phyloP scores from a whole-genome alignment of 73 alveolate genomes.

The Paramecium biaurelia region DNA sequence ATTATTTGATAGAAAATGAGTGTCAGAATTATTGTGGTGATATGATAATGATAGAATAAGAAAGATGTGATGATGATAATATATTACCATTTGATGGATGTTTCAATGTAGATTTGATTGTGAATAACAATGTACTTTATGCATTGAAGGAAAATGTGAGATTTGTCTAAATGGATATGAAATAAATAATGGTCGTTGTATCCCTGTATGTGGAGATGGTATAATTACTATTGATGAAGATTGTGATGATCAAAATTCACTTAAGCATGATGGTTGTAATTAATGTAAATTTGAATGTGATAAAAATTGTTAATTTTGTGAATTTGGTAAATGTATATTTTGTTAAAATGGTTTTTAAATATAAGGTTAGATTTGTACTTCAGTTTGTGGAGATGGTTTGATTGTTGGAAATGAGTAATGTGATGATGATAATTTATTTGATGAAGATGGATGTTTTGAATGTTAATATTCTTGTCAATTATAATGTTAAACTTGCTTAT shows the following conservation, averaged over 20 bases:
- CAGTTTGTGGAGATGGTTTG: conserved; percentile 51
- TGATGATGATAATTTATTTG: conserved; percentile 30
- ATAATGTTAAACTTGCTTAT: not conserved
- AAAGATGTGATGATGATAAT: conserved; percentile 49
- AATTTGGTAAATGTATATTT: not conserved
- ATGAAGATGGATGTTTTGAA: conserved; percentile 54
- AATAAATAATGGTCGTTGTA: conserved; percentile 32
- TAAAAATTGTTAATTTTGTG: not conserved
- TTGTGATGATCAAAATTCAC: conserved; percentile 76
- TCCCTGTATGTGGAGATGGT: conserved; percentile 72
- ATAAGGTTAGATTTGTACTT: not conserved
- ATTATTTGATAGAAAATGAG: not conserved
- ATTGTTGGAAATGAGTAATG: not conserved
- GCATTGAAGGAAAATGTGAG: conserved; percentile 47
- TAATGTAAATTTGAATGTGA: conserved; percentile 44
- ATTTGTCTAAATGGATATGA: conserved; percentile 40
- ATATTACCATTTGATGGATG: conserved; percentile 63
- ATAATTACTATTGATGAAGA: conserved; percentile 52
- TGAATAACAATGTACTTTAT: not conserved
- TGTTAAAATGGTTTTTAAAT: not conserved
- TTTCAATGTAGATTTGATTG: conserved; percentile 52
- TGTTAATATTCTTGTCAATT: not conserved
- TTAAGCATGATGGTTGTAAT: conserved; percentile 72
- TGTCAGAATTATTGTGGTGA: conserved; percentile 36
- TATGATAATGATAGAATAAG: not conserved